A percentile compares a stretch with the other conserved stretches of the same genome.
Evolutionary conservation across 805 yeast species (phyloP).

Genomic region (Blastobotrys peoriensis): DNA sequence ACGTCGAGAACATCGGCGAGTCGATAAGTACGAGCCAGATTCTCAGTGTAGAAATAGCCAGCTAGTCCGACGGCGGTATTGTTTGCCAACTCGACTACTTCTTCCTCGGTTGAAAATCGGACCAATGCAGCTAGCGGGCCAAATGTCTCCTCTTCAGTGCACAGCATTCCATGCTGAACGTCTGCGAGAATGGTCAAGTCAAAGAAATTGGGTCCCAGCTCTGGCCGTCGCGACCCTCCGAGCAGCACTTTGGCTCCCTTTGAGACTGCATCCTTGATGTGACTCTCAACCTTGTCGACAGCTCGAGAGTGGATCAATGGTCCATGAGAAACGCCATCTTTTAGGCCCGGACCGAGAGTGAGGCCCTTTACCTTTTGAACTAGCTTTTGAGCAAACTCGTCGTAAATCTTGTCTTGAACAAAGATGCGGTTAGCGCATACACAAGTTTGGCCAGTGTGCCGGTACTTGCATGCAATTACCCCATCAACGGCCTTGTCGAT

Average conservation of each 20-base stretch:
- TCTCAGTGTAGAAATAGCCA: conserved; percentile 61
- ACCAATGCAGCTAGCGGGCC: conserved; percentile 75
- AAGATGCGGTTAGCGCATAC: conserved; percentile 71
- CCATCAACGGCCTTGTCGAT: conserved; percentile 61
- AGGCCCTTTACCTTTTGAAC: conserved; percentile 38
- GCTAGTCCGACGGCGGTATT: conserved; percentile 68
- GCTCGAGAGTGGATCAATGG: conserved; percentile 65
- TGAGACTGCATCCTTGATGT: conserved; percentile 58
- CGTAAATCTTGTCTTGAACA: conserved; percentile 60
- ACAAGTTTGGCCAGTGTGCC: conserved; percentile 79
- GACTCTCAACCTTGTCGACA: conserved; percentile 52
- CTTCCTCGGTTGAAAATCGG: conserved; percentile 57
- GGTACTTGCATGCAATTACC: conserved; percentile 59
- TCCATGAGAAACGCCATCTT: conserved; percentile 59
- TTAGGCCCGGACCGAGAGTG: conserved; percentile 58
- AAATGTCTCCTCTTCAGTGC: conserved; percentile 68
- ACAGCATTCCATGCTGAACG: conserved; percentile 50
- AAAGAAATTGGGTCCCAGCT: conserved; percentile 58
- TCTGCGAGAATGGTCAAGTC: conserved; percentile 63
- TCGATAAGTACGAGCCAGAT: conserved; percentile 47
- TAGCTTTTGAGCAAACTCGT: conserved; percentile 48
- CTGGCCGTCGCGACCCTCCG: conserved; percentile 54
- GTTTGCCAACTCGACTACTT: conserved; percentile 58
- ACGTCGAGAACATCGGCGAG: conserved; percentile 63
- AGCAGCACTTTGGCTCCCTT: conserved; percentile 58